Evolutionary conservation across 805 yeast genomes (phyloP).

Genomic region (Yarrowia keelungensis): DNA sequence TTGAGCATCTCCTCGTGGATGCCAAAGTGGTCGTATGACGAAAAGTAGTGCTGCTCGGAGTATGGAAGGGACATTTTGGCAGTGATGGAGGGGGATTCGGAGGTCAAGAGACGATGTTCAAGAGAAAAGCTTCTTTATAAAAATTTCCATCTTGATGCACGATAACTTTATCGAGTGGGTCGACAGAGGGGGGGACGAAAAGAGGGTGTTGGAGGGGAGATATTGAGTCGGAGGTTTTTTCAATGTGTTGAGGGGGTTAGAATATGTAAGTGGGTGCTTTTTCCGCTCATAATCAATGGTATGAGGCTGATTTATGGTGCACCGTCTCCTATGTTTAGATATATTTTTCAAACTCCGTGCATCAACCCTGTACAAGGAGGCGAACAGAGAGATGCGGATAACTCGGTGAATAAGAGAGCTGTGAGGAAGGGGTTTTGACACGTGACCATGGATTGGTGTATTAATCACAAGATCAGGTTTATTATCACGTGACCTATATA

Average conservation of each 20-base stretch:
- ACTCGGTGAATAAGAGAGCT: too few relatives aligned
- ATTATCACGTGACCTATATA: too few relatives aligned
- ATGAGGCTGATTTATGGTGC: too few relatives aligned
- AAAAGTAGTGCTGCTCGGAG: conserved; percentile 88
- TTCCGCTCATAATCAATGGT: too few relatives aligned
- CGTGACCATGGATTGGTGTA: too few relatives aligned
- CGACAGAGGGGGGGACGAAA: too few relatives aligned
- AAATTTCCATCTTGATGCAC: conserved; percentile 25
- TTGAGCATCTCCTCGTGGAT: conserved; percentile 99
- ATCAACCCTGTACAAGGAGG: not conserved
- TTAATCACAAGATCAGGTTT: too few relatives aligned
- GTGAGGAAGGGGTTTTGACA: too few relatives aligned
- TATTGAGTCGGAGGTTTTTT: not conserved
- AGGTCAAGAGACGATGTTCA: not conserved
- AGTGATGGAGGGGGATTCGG: not conserved
- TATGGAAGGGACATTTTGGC: conserved; percentile 41
- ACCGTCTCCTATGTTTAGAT: too few relatives aligned
- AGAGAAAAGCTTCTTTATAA: conserved; percentile 28
- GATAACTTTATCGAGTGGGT: conserved; percentile 29
- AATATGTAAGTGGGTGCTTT: too few relatives aligned
- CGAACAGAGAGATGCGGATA: too few relatives aligned
- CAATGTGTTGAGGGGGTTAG: not conserved
- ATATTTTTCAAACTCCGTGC: not conserved
- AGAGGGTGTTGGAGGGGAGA: too few relatives aligned
- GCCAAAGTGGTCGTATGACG: conserved; percentile 95